Base-by-base conservation (phyloP, 371 early-diverging fungal genomes). In the Dinochytrium kinnereticum region DNA sequence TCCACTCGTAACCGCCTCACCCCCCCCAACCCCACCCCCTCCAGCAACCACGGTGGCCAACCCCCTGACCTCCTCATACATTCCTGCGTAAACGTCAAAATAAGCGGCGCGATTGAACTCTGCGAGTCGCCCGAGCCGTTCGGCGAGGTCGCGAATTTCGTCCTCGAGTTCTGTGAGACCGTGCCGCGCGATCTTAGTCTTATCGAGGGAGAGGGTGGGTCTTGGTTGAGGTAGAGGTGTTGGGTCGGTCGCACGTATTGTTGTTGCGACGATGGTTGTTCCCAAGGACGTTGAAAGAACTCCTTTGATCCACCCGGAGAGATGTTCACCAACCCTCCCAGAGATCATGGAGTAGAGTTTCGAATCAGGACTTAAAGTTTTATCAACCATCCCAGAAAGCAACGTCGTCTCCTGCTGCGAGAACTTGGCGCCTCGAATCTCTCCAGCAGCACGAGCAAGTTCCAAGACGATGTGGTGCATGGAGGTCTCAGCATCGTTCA, bases 401-500 rank as follows among this genome's bases (percentile, higher is more conserved):
- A 77, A 57, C 37, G 33, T 38, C n/a, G 37, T 50, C 64, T 83
- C 81, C 36, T 67, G n/a, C 15, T 72, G 59, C 7, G 64, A 26
- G 24, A 81, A 74, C 1, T 67, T 28, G 50, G 36, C 76, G 3
- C 80, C 81, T 17, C 86, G 75, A 31, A 86, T 70, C 28, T 64
- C 51, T 3, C 85, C 85, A 0, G 84, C 83, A 2, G 26, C 65
- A 1, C 74, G 51, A 10, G 73, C 72, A 69, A 86, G 83, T 59
- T 85, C 82, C 17, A 82, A 40, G 3, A 80, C 74, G 36, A 86
- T 76, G 59, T 86, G 86, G 24, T 57, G 30, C 75, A 86, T 72
- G 53, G 79, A 78, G 30, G 85, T 85, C 15, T 83, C 85, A 31
- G 70, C 53, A 70, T 84, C 85, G 66, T 84, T 86, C 71, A 86